These are phyloP conservation scores for Clitopilus hobsonii DNA, from an alignment of 768 basidiomycete species.

Conservation along the genomic window DNA sequence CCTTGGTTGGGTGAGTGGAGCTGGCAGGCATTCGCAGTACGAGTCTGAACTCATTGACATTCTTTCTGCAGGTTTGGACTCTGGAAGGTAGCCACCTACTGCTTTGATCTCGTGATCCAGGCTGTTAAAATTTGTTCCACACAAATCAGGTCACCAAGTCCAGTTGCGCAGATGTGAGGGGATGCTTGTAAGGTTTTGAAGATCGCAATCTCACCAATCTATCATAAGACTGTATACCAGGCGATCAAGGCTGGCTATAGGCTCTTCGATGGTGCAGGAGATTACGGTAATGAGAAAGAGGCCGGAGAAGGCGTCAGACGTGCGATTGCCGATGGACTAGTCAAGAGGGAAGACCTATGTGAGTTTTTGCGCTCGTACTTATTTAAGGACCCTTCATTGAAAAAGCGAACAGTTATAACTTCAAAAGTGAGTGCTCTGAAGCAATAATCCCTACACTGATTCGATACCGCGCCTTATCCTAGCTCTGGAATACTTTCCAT, in stretches of 20 bases:
- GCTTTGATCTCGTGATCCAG: conserved; percentile 32
- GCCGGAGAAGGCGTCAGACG: conserved; percentile 74
- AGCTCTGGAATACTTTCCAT: conserved; percentile 92
- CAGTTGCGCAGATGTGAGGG: conserved; percentile 54
- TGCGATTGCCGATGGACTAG: conserved; percentile 76
- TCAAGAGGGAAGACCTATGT: conserved; percentile 88
- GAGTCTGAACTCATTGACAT: conserved; percentile 5
- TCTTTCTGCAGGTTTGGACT: conserved; percentile 49
- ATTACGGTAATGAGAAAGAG: conserved; percentile 89
- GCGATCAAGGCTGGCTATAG: conserved; percentile 86
- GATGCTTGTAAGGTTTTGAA: neutral
- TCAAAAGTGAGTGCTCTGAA: conserved; percentile 69
- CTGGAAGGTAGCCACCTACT: conserved; percentile 50
- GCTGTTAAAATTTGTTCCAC: conserved; percentile 22
- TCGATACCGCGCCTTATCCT: neutral
- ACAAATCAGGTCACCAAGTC: conserved; percentile 52
- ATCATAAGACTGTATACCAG: conserved; percentile 67
- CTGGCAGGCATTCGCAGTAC: neutral
- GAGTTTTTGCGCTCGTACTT: conserved; percentile 22
- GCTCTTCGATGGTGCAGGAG: conserved; percentile 80
- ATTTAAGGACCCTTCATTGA: neutral
- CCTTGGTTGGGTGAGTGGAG: conserved; percentile 56
- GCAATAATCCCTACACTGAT: too few species aligned
- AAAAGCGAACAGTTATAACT: conserved; percentile 57
- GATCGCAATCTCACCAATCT: neutral